phyloP scores from a whole-genome alignment of 176 grass and related monocot genomes.

The Areca catechu region DNA sequence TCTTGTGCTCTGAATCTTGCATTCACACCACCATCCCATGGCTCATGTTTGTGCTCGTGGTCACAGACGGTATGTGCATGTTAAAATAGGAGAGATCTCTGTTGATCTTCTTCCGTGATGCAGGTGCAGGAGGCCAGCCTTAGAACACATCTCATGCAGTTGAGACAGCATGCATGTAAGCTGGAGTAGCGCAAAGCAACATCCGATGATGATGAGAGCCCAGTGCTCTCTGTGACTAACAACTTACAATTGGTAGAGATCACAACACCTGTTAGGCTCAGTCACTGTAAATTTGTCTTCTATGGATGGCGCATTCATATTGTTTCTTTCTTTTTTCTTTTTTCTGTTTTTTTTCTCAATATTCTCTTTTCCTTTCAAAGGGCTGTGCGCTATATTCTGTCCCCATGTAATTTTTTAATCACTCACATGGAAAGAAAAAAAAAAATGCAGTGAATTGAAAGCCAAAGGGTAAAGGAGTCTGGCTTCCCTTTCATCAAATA shows the following conservation, averaged over 20 bases:
- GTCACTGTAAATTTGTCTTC: constrained; percentile 18
- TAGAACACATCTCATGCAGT: constrained; percentile 73
- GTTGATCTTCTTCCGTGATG: constrained; percentile 1
- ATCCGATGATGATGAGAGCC: too few species aligned
- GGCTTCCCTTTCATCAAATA: too few species aligned
- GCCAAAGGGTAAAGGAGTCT: constrained; percentile 12
- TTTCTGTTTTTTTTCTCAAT: constrained; percentile 28
- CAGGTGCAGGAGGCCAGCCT: constrained; percentile 85
- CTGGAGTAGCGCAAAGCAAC: too few species aligned
- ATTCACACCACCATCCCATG: too few species aligned
- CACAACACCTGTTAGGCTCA: constrained; percentile 41
- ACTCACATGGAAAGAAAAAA: constrained; percentile 63
- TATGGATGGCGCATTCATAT: constrained; percentile 40
- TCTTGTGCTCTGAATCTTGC: too few species aligned
- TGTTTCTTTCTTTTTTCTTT: constrained; percentile 15
- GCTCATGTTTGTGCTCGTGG: too few species aligned
- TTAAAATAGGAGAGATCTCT: not conserved
- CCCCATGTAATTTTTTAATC: constrained; percentile 6
- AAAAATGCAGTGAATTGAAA: constrained; percentile 43
- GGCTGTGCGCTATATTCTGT: not conserved
- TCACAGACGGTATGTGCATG: too few species aligned
- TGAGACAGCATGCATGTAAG: constrained; percentile 26
- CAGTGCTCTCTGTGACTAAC: too few species aligned
- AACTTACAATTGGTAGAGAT: constrained; percentile 23
- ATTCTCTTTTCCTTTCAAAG: constrained; percentile 1